Evolutionary conservation across 2,329 filamentous ascomycete species (phyloP).

Genomic region (Sporothrix phasma): DNA sequence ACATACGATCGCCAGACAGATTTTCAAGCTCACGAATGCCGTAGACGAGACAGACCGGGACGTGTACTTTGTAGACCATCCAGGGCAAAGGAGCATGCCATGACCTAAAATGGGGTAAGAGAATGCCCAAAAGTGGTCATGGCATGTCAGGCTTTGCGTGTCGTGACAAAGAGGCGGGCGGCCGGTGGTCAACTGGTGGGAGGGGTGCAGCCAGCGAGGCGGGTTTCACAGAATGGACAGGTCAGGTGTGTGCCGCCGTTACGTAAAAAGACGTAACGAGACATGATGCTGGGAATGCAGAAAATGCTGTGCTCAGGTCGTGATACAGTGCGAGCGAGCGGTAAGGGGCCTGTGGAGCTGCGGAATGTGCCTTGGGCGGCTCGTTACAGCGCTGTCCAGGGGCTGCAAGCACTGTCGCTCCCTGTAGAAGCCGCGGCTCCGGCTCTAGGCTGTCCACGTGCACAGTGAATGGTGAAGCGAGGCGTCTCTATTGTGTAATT

Average conservation of each 20-base stretch:
- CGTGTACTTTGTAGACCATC: neutral
- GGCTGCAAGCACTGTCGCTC: neutral
- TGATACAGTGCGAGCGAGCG: neutral
- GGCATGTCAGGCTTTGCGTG: conserved; percentile 8
- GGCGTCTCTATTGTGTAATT: too few species aligned
- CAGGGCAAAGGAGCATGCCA: neutral
- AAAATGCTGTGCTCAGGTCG: neutral
- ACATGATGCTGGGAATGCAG: neutral
- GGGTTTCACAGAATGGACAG: neutral
- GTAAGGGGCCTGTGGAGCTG: neutral
- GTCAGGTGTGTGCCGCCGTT: conserved; percentile 6
- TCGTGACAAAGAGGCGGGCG: conserved; percentile 9
- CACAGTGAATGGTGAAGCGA: too few species aligned
- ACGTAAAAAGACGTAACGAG: conserved; percentile 4
- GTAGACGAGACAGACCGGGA: neutral
- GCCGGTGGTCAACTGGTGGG: neutral
- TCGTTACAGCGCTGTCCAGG: neutral
- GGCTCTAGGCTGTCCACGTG: neutral
- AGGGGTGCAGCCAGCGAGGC: neutral
- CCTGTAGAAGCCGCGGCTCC: neutral
- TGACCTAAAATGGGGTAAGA: neutral
- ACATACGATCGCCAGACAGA: too few species aligned
- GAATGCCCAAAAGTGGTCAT: neutral
- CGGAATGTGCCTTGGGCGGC: too few species aligned
- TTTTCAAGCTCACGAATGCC: too few species aligned